Conservation (phyloP, 768 basidiomycete species). For the Rhodotorula paludigena region DNA sequence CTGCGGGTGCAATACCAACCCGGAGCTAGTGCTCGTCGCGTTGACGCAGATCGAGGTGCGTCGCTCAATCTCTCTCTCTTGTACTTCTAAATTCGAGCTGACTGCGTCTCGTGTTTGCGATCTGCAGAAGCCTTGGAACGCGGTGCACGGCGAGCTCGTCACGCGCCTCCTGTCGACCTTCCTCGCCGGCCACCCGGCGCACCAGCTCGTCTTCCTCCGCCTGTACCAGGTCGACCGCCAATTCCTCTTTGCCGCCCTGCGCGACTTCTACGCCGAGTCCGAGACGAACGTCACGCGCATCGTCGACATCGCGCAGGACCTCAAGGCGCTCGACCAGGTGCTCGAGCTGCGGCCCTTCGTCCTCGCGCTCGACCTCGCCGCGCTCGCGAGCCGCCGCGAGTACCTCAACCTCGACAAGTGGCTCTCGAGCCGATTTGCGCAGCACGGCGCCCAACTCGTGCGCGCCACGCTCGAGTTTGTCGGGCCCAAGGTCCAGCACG, state of each 20-base stretch:
- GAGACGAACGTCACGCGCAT: conserved; percentile 91
- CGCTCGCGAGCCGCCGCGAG: conserved; percentile 84
- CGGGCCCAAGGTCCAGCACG: conserved; percentile 86
- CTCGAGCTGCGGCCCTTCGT: conserved; percentile 66
- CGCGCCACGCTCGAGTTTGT: conserved; percentile 81
- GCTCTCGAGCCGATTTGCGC: conserved; percentile 78
- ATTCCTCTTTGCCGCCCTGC: conserved; percentile 79
- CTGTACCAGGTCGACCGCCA: conserved; percentile 86
- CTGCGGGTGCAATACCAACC: conserved; percentile 85
- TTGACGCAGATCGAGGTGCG: conserved; percentile 82
- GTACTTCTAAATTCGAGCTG: not conserved
- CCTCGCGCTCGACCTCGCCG: conserved; percentile 85
- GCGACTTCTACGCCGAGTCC: conserved; percentile 85
- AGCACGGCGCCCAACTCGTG: conserved; percentile 78
- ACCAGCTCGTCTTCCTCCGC: conserved; percentile 93
- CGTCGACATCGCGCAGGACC: conserved; percentile 87
- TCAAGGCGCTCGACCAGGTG: conserved; percentile 92
- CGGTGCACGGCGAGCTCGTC: conserved; percentile 79
- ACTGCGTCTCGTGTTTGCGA: no score
- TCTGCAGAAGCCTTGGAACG: conserved; percentile 72
- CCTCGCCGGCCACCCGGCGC: conserved; percentile 84
- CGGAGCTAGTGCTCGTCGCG: conserved; percentile 90
- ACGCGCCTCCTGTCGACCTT: conserved; percentile 81
- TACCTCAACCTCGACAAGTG: conserved; percentile 95
- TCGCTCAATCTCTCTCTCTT: conserved; percentile 38